phyloP scores from a whole-genome alignment of 2,329 filamentous ascomycete genomes.

The Simplicillium sp. region DNA sequence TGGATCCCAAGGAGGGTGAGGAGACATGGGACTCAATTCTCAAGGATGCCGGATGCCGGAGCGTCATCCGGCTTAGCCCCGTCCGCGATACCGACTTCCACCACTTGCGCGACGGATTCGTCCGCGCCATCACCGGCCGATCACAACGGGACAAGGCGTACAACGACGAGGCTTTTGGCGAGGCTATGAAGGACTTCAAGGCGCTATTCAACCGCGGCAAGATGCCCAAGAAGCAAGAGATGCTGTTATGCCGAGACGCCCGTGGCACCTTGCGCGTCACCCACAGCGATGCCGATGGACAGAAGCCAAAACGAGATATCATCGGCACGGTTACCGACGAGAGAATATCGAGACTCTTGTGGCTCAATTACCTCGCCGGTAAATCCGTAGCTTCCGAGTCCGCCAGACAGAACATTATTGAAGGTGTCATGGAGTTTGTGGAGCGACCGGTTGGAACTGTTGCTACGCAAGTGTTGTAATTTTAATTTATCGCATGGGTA shows the following conservation, averaged over 20 bases:
- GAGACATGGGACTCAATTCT: slow-evolving; percentile 68
- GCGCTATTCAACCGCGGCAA: slow-evolving; percentile 70
- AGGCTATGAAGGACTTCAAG: slow-evolving; percentile 69
- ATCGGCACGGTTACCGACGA: slow-evolving; percentile 71
- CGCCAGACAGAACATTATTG: slow-evolving; percentile 71
- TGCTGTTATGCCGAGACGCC: slow-evolving; percentile 61
- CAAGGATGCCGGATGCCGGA: slow-evolving; percentile 57
- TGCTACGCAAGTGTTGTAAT: slow-evolving; percentile 60
- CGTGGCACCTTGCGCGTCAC: slow-evolving; percentile 58
- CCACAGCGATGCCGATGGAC: slow-evolving; percentile 52
- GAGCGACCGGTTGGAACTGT: slow-evolving; percentile 82
- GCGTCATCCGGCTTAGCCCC: slow-evolving; percentile 73
- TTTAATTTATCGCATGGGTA: too few relatives aligned
- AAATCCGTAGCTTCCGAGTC: slow-evolving; percentile 78
- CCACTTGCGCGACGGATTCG: slow-evolving; percentile 85
- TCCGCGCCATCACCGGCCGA: slow-evolving; percentile 70
- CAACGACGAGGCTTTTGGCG: slow-evolving; percentile 67
- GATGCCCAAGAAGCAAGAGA: slow-evolving; percentile 69
- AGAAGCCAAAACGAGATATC: slow-evolving; percentile 33
- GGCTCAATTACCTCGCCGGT: slow-evolving; percentile 84
- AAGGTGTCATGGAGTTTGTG: slow-evolving; percentile 81
- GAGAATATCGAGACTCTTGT: slow-evolving; percentile 69
- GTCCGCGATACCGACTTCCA: slow-evolving; percentile 92
- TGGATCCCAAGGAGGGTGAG: slow-evolving; percentile 61
- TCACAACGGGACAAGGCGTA: slow-evolving; percentile 48